Base-by-base conservation (phyloP, 192 early-diverging fungal genomes). In the Kickxella alabastrina region DNA sequence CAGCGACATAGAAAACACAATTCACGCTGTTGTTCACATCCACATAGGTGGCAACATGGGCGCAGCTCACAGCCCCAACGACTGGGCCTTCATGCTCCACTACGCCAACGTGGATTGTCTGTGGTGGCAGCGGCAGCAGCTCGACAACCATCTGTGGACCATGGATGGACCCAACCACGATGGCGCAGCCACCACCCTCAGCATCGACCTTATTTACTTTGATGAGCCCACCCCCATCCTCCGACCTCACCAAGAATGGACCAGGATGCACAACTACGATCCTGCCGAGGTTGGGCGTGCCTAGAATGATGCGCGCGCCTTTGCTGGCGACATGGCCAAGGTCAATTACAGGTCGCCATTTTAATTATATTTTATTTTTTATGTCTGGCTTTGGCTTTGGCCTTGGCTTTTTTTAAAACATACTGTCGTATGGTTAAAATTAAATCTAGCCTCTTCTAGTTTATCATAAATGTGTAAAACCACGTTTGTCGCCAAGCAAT, bases 31-130 rank as follows among this genome's bases (percentile, higher is more conserved):
- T 19, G 72, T 79, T 15, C 78, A 79, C 53, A 51, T 70, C 49
- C 46, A 60, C 34, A 65, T 75, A 34, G 78, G 78, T 22, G 78
- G 78, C 21, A 72, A 79, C 46, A 79, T 79, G 78, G 31, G 48
- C 47, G 57, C 55, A 45, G 58, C 53, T 31, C 53, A 47, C 48
- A 71, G 68, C 55, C 72, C 72, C 38, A 79, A 75, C 44, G 78
- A 79, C 68, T 65, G 62, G 61, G 58, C 75, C 54, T 79, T 79
- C 32, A 65, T 67, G 56, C 64, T 79, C 10, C 78, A 79, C 44
- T 72, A 79, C 42, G 53, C 78, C 45, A 76, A 76, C 51, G 25
- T 79, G n/a, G 78, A 79, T 32, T 59, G 65, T 6, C 50, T 79
- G 57, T 79, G 78, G 78, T 62, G 57, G 58, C 68, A 75, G 45